Base-by-base conservation (phyloP, 306 rosid genomes). In the Hippophae rhamnoides region DNA sequence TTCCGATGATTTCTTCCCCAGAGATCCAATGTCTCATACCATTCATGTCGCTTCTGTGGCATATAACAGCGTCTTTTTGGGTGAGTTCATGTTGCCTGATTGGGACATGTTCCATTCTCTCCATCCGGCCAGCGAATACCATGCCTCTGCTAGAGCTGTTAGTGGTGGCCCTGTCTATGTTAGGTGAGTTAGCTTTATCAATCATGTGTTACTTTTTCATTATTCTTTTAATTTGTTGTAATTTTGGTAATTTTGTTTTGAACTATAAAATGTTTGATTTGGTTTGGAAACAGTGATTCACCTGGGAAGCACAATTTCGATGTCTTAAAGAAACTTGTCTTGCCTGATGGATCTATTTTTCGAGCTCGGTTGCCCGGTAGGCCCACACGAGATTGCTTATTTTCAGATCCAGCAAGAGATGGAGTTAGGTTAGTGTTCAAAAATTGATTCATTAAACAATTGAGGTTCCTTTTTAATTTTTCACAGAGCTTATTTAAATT, bases 91-190 rank as follows among this genome's bases (percentile, higher is more conserved):
- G 96, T 76, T 45, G 65, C 99, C 96, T 0, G 99, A 92, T 57
- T 92, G 99, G 99, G 99, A 92, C 51, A 92, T 92, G 99, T 92
- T 92, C 60, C 96, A 92, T 48, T 92, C 99, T 3, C 74, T 67
- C 1, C 99, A 92, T 51, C 85, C 85, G 0, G 95, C 93, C 2
- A 89, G 95, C 1, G 96, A 88, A 54, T 92, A 92, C 71, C 99
- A 92, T 48, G 98, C 76, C 12, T 88, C 96, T 0, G 99, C 99
- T 1, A 68, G 99, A 63, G 99, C 96, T 18, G 80, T 92, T 5
- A 87, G 96, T 7, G 99, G 99, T 25, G 99, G 99, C 23, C 96
- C 99, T 8, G 67, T 88, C 50, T 92, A 88, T 18, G 96, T 92
- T 25, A 81, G 86, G 86, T 81, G 40, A 48, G 8, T 0, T 44